Evolutionary conservation across 2,329 filamentous ascomycete species (phyloP).

Genomic region (Penicillium sp.): DNA sequence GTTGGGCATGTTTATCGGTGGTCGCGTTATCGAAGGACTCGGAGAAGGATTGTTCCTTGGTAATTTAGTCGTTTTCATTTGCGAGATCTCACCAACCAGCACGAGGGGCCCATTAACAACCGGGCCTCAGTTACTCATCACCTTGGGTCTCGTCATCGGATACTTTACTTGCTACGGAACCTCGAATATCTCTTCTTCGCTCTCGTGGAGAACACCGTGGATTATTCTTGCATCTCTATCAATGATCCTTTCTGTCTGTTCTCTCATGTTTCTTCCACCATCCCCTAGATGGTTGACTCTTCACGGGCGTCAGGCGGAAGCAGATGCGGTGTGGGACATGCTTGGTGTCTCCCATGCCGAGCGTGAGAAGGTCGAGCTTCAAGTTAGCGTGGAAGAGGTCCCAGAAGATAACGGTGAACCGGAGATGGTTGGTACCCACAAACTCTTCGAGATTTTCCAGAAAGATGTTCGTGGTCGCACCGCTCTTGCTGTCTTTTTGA

Average conservation of each 20-base stretch:
- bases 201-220: constrained; percentile 63
- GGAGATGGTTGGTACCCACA: constrained; percentile 21
- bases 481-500: constrained; percentile 59
- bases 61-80: constrained; percentile 63
- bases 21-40: constrained; percentile 60
- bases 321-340: constrained; percentile 46
- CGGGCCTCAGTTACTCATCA: constrained; percentile 58
- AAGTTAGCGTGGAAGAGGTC: constrained; percentile 23
- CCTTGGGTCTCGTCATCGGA: constrained; percentile 56
- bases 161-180: constrained; percentile 67
- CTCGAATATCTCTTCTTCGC: constrained; percentile 49
- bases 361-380: constrained; percentile 54
- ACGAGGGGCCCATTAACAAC: constrained; percentile 57
- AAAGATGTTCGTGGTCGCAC: constrained; percentile 54
- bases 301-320: constrained; percentile 53
- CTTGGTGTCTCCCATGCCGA: constrained; percentile 52
- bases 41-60: constrained; percentile 64
- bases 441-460: constrained; percentile 38
- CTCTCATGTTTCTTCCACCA: constrained; percentile 54
- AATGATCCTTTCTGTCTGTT: constrained; percentile 41
- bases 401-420: not conserved
- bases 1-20: constrained; percentile 59
- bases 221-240: constrained; percentile 52
- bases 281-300: constrained; percentile 63
- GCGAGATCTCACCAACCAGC: constrained; percentile 62